These are phyloP conservation scores for Apostasia shenzhenica DNA, from an alignment of 106 monocot genomes.

Conservation along the genomic window DNA sequence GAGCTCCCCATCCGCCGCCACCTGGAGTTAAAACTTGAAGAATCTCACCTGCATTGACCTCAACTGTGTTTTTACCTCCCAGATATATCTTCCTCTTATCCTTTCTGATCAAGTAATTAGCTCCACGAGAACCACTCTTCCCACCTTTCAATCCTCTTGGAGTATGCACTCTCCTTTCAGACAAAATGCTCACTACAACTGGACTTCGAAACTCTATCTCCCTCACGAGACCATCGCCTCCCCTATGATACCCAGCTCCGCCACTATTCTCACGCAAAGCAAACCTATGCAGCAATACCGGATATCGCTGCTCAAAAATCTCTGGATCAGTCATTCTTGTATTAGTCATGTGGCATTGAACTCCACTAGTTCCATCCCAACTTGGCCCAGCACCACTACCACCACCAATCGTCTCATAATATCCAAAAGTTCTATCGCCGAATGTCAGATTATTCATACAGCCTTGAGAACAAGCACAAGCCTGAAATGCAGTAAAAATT, in stretches of 20 bases:
- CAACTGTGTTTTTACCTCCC: constrained; percentile 83
- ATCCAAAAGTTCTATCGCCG: constrained; percentile 82
- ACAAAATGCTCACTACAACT: constrained; percentile 81
- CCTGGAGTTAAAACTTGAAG: constrained; percentile 87
- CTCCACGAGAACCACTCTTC: constrained; percentile 55
- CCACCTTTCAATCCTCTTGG: constrained; percentile 87
- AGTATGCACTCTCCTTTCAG: constrained; percentile 68
- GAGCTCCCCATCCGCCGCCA: constrained; percentile 82
- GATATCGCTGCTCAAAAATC: constrained; percentile 92
- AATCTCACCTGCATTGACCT: constrained; percentile 64
- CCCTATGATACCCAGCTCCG: constrained; percentile 58
- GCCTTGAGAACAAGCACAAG: constrained; percentile 91
- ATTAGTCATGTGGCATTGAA: constrained; percentile 99
- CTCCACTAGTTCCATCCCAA: constrained; percentile 88
- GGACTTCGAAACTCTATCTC: constrained; percentile 76
- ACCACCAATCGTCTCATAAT: constrained; percentile 95
- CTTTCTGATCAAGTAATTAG: constrained; percentile 61
- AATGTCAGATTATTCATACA: constrained; percentile 99
- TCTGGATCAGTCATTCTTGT: constrained; percentile 97
- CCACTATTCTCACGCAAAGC: constrained; percentile 74
- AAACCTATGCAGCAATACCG: constrained; percentile 68
- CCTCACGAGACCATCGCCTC: constrained; percentile 87
- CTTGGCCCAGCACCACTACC: constrained; percentile 84
- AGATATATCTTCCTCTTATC: constrained; percentile 64
- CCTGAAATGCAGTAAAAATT: constrained; percentile 75